A percentile compares a stretch with the other conserved stretches of the same genome.
These are phyloP conservation scores for Chenopodium quinoa DNA, from an alignment of 148 eudicot species.

Conservation along the genomic window DNA sequence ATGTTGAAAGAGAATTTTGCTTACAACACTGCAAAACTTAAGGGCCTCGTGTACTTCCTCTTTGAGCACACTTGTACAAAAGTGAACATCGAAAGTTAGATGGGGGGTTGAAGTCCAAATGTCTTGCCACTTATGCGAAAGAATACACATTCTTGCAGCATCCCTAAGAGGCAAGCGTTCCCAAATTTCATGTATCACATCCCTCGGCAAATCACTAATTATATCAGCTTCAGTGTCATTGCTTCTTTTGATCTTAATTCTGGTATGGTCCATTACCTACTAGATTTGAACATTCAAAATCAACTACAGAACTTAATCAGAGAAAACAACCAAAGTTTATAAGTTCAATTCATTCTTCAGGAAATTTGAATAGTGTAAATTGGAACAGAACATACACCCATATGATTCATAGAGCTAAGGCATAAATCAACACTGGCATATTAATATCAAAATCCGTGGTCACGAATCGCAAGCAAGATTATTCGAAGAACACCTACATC, in stretches of 20 bases:
- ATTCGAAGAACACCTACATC: background rate
- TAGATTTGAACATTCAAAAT: too few species aligned
- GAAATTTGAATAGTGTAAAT: background rate
- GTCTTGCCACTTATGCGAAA: conserved; percentile 29
- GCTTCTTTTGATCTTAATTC: background rate
- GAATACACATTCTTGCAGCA: conserved; percentile 28
- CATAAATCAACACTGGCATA: background rate
- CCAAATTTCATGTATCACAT: conserved; percentile 18
- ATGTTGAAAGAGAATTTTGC: conserved; percentile 31
- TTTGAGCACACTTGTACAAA: conserved; percentile 11
- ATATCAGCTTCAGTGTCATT: background rate
- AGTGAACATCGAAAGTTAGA: conserved; percentile 20
- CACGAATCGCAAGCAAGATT: background rate
- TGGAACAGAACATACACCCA: background rate
- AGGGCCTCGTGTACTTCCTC: background rate
- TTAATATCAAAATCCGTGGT: background rate
- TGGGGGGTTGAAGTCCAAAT: conserved; percentile 27
- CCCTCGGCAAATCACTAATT: conserved; percentile 24
- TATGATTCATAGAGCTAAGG: too few species aligned
- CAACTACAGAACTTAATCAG: background rate
- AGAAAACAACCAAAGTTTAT: background rate
- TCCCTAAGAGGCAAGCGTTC: conserved; percentile 28
- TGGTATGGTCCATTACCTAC: background rate
- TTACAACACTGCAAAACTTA: conserved; percentile 20
- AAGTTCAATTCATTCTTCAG: background rate